phyloP scores from a whole-genome alignment of 495 filamentous ascomycete species.

The Hypoxylon fragiforme region DNA sequence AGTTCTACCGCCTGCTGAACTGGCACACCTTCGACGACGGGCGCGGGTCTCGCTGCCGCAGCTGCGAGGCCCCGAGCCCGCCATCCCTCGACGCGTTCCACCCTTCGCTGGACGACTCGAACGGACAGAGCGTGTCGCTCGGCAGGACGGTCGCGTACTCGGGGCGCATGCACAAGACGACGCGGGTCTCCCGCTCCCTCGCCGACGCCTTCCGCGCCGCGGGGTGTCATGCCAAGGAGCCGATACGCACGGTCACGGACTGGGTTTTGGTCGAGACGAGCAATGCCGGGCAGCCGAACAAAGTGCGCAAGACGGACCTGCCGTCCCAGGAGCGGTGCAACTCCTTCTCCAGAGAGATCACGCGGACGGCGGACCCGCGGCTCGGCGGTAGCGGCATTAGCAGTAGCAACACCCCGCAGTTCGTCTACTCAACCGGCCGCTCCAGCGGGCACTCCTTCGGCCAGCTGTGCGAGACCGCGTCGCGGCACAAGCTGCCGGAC shows the following conservation, averaged over 20 bases:
- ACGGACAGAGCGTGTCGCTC: neutral
- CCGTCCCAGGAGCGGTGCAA: neutral
- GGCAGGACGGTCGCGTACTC: conserved; percentile 12
- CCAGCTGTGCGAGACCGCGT: neutral
- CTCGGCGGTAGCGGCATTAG: neutral
- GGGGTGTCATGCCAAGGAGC: neutral
- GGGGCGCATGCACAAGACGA: conserved; percentile 9
- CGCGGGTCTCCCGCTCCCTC: conserved; percentile 2
- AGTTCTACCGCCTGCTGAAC: conserved; percentile 11
- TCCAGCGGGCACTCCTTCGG: conserved; percentile 10
- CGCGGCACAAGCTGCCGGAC: neutral
- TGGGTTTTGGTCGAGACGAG: conserved; percentile 9
- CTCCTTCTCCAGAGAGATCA: conserved; percentile 5
- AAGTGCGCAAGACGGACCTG: neutral
- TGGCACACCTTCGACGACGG: conserved; percentile 13
- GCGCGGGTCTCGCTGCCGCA: neutral
- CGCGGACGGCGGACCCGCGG: neutral
- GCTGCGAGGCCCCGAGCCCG: neutral
- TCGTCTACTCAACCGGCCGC: conserved; percentile 10
- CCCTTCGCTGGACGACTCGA: conserved; percentile 5
- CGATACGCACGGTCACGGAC: conserved; percentile 6
- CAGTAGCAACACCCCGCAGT: neutral
- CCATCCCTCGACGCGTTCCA: conserved; percentile 3
- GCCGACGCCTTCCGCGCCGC: neutral
- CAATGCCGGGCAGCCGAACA: conserved; percentile 1